Base-by-base conservation (phyloP, 225 moss, liverwort and hornwort species). In the Sphagnum tenellum region DNA sequence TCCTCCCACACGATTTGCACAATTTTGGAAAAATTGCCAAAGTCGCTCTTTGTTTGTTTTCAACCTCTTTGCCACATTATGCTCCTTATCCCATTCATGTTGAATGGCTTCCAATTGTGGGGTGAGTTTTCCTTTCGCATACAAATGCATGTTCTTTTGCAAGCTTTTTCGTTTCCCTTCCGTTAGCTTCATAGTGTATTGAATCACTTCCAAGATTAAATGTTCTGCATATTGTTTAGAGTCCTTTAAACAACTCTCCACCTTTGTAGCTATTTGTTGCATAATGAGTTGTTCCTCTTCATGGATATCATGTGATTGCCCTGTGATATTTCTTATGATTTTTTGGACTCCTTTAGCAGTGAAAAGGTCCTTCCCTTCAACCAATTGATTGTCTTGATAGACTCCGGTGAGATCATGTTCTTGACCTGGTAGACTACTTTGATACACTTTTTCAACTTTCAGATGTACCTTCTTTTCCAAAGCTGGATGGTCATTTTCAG, bases 1-100 rank as follows among this genome's bases (percentile, higher is more conserved):
- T 14, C 65, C 65, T 44, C 65, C 53, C n/a, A 66, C 65, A 5
- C 44, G 54, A 9, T 53, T 66, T 66, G 65, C 65, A 66, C 53
- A 54, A 52, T 66, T 46, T 55, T n/a, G 4, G 44, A 66, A 66
- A 10, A 53, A 66, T 29, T 55, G 54, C 9, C 54, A 55, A 55
- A 66, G 65, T n/a, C 65, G 53, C 3, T 55, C 52, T 45, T 45
- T 66, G 11, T 53, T 55, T 54, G 9, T 7, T 44, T 12, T 8
- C 8, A 66, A 46, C 56, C 56, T 66, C 14, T 12, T 55, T 5
- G 45, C 44, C 3, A 54, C 29, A 44, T 53, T 66, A 55, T 66
- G 65, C 29, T 66, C 5, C 10, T 14, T 44, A 55, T 66, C 65
- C 65, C 65, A 54, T 14, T 55, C 12, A 7, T 66, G 65, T 44